Percentiles rank a stretch among this genome's conserved stretches.
These are phyloP conservation scores for Phytophthora constricta DNA, from an alignment of 352 stramenopile genomes.

Conservation along the genomic window DNA sequence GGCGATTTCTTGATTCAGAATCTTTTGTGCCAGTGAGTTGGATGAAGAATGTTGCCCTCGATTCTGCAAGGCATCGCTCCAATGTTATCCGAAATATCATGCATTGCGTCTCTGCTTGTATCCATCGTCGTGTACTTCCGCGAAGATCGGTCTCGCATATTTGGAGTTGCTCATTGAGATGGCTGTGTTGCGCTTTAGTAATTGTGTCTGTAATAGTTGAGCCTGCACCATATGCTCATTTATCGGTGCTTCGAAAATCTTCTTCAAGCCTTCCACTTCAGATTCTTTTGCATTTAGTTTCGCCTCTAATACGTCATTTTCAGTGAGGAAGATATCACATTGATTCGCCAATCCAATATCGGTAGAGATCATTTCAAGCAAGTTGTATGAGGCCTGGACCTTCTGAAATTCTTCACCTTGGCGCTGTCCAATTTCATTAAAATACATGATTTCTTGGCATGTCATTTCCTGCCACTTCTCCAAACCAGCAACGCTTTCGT, in stretches of 20 bases:
- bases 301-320: constrained; percentile 6
- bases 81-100: constrained; percentile 15
- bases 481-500: background rate
- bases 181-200: background rate
- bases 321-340: constrained; percentile 1
- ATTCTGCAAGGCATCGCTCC: constrained; percentile 2
- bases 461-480: constrained; percentile 23
- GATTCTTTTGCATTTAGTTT: constrained; percentile 7
- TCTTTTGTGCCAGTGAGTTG: too few relatives aligned
- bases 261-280: background rate
- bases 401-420: constrained; percentile 19
- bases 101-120: constrained; percentile 21
- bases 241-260: background rate
- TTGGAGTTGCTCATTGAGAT: constrained; percentile 16
- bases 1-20: too few relatives aligned
- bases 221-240: constrained; percentile 2
- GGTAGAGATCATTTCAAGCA: constrained; percentile 20
- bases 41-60: constrained; percentile 11
- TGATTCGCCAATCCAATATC: constrained; percentile 16
- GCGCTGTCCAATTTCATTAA: constrained; percentile 23
- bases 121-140: constrained; percentile 12
- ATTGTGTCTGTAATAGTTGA: background rate
- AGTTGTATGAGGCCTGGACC: constrained; percentile 18
- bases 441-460: constrained; percentile 13
- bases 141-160: constrained; percentile 21